phyloP scores from a whole-genome alignment of 148 eudicot species.

The Camellia lanceoleosa region DNA sequence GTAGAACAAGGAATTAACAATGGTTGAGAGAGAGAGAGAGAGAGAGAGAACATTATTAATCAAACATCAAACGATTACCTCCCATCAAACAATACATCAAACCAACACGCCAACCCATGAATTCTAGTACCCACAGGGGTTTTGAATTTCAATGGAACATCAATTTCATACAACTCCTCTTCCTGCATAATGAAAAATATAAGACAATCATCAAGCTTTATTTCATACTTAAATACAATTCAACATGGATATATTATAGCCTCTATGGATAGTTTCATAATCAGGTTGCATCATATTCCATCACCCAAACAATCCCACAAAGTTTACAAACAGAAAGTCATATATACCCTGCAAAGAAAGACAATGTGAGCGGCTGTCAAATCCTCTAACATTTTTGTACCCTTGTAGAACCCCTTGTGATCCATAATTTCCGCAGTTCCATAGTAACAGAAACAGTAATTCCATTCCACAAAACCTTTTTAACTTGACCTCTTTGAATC shows the following conservation, averaged over 20 bases:
- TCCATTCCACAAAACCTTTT: neutral
- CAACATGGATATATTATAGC: neutral
- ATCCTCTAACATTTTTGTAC: neutral
- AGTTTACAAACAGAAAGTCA: too few species aligned
- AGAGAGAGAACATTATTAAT: neutral
- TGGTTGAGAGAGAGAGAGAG: neutral
- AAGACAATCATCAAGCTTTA: neutral
- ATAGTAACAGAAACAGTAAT: too few species aligned
- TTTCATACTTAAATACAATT: neutral
- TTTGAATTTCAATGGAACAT: conserved; percentile 75
- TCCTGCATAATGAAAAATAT: conserved; percentile 55
- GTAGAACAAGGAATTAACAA: conserved; percentile 13
- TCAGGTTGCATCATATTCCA: neutral
- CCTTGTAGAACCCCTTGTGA: too few species aligned
- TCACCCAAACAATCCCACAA: neutral
- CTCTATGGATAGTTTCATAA: neutral
- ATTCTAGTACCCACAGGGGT: conserved; percentile 82
- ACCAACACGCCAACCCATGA: conserved; percentile 98
- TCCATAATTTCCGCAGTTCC: too few species aligned
- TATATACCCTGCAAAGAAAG: neutral
- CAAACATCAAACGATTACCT: conserved; percentile 48
- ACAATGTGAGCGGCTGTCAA: neutral
- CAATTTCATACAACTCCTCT: conserved; percentile 88
- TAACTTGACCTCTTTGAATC: neutral
- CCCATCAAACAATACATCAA: conserved; percentile 93